These are phyloP conservation scores for Inga leiocalycina DNA, from an alignment of 306 rosid genomes.

Conservation along the genomic window DNA sequence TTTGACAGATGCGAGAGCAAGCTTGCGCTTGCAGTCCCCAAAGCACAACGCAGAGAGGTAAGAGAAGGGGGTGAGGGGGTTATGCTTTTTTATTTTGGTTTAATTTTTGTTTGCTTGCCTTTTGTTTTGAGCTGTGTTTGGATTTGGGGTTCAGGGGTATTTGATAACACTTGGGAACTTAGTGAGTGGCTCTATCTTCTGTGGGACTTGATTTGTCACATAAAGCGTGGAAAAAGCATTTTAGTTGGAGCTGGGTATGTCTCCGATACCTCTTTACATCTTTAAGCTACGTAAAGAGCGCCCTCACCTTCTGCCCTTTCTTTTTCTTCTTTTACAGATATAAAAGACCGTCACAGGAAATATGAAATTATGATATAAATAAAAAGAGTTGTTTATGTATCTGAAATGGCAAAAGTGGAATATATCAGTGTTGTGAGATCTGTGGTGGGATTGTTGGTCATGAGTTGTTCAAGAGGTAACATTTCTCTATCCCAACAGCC, in stretches of 20 bases:
- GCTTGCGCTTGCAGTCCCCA: conserved; percentile 62
- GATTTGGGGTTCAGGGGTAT: conserved; percentile 32
- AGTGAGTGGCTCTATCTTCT: conserved; percentile 38
- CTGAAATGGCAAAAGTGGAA: not conserved
- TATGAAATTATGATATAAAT: not conserved
- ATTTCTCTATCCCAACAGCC: not conserved
- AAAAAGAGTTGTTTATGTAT: too few relatives aligned
- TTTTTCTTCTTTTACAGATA: conserved; percentile 26
- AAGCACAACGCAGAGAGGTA: conserved; percentile 36
- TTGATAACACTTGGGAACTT: conserved; percentile 33
- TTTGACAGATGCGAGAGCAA: conserved; percentile 57
- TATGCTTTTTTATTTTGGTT: conserved; percentile 29
- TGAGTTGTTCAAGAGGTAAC: not conserved
- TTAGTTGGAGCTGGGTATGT: conserved; percentile 52
- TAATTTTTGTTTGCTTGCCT: conserved; percentile 24
- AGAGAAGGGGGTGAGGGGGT: conserved; percentile 9
- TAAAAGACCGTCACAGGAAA: not conserved
- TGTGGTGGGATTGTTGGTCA: not conserved
- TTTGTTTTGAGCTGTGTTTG: conserved; percentile 46
- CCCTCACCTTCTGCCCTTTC: conserved; percentile 8
- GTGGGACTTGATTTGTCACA: conserved; percentile 35
- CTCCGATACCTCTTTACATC: conserved; percentile 33
- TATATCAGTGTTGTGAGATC: not conserved
- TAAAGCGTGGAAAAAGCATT: conserved; percentile 44
- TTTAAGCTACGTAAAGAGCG: conserved; percentile 27